Conservation (phyloP, 1,284 basidiomycete genomes). For the Schizophyllum commune region DNA sequence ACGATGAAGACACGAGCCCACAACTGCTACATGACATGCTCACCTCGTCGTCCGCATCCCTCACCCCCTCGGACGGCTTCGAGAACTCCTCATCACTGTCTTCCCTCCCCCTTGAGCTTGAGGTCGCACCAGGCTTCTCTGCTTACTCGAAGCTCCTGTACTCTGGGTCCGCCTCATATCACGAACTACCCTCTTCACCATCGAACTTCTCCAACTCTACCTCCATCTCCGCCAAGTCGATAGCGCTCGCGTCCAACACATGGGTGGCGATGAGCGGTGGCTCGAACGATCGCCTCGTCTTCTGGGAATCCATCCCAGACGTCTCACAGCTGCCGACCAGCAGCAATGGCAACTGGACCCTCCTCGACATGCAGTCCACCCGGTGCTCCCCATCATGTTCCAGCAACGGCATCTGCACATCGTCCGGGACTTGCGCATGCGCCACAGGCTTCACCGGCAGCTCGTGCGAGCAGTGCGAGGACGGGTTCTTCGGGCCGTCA, state of each 20-base stretch:
- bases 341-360: conserved; percentile 37
- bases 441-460: conserved; percentile 65
- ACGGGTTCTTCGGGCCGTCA: conserved; percentile 63
- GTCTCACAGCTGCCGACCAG: conserved; percentile 50
- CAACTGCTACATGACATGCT: conserved; percentile 60
- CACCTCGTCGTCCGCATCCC: conserved; percentile 50
- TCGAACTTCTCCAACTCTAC: conserved; percentile 35
- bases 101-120: conserved; percentile 56
- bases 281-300: conserved; percentile 45
- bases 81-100: conserved; percentile 38
- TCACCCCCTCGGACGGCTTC: conserved; percentile 57
- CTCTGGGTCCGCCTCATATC: conserved; percentile 55
- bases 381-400: conserved; percentile 68
- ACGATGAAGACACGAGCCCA: conserved; percentile 61
- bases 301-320: conserved; percentile 79
- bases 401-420: conserved; percentile 59
- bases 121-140: conserved; percentile 56
- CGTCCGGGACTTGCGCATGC: conserved; percentile 63
- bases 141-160: conserved; percentile 53
- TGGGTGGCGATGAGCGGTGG: conserved; percentile 58
- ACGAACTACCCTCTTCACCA: conserved; percentile 42
- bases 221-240: conserved; percentile 44
- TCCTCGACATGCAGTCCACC: conserved; percentile 61
- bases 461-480: conserved; percentile 67
- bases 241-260: conserved; percentile 56